Percentiles rank a stretch among this genome's conserved stretches.
phyloP scores from a whole-genome alignment of 2,329 filamentous ascomycete genomes.

The Torrubiella hemipterigena region DNA sequence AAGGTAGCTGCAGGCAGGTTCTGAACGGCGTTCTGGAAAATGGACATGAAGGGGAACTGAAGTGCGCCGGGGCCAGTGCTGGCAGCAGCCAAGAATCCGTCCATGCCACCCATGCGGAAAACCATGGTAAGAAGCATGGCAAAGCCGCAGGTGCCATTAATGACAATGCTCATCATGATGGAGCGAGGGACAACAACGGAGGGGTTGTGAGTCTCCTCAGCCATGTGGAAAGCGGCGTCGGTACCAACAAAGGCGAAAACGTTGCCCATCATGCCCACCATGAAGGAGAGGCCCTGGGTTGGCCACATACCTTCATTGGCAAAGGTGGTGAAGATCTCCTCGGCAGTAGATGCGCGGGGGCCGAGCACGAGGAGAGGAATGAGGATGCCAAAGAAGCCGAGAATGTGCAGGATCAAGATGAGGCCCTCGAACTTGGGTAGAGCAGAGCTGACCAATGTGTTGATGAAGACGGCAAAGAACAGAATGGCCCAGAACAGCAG shows the following conservation, averaged over 20 bases:
- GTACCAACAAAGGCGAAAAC: slow-evolving; percentile 21
- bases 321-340: slow-evolving; percentile 30
- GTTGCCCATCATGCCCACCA: slow-evolving; percentile 29
- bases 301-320: slow-evolving; percentile 31
- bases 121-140: slow-evolving; percentile 35
- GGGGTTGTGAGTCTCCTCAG: slow-evolving; percentile 27
- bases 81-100: slow-evolving; percentile 25
- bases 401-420: slow-evolving; percentile 35
- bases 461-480: slow-evolving; percentile 33
- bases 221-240: slow-evolving; percentile 19
- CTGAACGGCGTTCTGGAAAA: slow-evolving; percentile 39
- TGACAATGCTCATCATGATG: slow-evolving; percentile 32
- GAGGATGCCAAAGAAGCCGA: slow-evolving; percentile 20
- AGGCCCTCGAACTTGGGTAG: slow-evolving; percentile 38
- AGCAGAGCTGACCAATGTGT: slow-evolving; percentile 30
- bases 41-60: slow-evolving; percentile 43
- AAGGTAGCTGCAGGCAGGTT: slow-evolving; percentile 35
- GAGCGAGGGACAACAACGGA: slow-evolving; percentile 36
- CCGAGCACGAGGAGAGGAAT: slow-evolving; percentile 18
- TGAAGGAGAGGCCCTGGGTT: slow-evolving; percentile 18
- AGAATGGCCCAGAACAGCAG: slow-evolving; percentile 35
- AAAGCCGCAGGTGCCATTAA: slow-evolving; percentile 42
- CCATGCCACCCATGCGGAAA: neutral
- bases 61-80: slow-evolving; percentile 28
- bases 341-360: slow-evolving; percentile 16